phyloP scores from a whole-genome alignment of 768 basidiomycete species.

The Crucibulum laeve region DNA sequence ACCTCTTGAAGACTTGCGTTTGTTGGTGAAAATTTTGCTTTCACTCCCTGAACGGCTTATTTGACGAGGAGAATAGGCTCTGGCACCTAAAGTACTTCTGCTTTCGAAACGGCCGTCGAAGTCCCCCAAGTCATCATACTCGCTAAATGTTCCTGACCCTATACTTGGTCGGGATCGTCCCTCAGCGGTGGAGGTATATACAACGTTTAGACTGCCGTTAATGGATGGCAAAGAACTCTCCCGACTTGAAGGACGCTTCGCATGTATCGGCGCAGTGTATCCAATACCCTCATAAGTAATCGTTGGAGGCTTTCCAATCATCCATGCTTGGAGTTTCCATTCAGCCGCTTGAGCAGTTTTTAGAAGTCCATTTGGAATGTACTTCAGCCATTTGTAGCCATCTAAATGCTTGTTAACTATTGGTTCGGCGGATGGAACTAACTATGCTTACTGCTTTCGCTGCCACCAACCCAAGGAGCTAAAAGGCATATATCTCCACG shows the following conservation, averaged over 20 bases:
- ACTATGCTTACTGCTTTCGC: conserved; percentile 70
- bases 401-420: conserved; percentile 31
- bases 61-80: conserved; percentile 17
- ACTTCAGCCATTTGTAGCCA: conserved; percentile 96
- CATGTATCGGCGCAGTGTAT: conserved; percentile 46
- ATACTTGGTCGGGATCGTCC: conserved; percentile 59
- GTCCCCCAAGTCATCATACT: conserved; percentile 84
- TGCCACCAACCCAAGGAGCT: conserved; percentile 94
- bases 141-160: conserved; percentile 72
- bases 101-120: conserved; percentile 87
- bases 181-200: conserved; percentile 32
- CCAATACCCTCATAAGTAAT: conserved; percentile 84
- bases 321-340: conserved; percentile 96
- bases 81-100: conserved; percentile 63
- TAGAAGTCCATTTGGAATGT: conserved; percentile 88
- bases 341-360: conserved; percentile 96
- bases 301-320: conserved; percentile 92
- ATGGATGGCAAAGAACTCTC: conserved; percentile 21
- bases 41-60: conserved; percentile 24
- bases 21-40: conserved; percentile 26
- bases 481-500: conserved; percentile 83
- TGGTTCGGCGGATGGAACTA: conserved; percentile 1
- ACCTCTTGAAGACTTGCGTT: conserved; percentile 62
- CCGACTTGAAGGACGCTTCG: conserved; percentile 15
- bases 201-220: conserved; percentile 21